phyloP scores from a whole-genome alignment of 257 asterid genomes.

The Ehretia macrophylla region DNA sequence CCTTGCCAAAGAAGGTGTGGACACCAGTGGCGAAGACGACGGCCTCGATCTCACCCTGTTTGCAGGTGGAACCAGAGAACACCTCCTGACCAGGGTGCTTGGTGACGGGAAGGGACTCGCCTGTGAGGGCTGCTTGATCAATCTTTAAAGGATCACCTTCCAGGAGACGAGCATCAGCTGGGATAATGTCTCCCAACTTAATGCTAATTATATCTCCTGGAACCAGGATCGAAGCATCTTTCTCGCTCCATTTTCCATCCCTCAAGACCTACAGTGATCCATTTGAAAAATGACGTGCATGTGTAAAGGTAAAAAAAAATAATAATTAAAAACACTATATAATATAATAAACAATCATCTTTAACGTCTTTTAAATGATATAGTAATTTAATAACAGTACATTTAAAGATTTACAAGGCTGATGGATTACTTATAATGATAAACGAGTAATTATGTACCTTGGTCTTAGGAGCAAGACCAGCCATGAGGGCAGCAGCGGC shows the following conservation, averaged over 20 bases:
- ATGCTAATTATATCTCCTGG: slow-evolving; percentile 11
- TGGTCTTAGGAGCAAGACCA: slow-evolving; percentile 9
- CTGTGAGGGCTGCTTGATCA: slow-evolving; percentile 8
- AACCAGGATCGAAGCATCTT: slow-evolving; percentile 6
- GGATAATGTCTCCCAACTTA: slow-evolving; percentile 12
- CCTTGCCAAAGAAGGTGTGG: slow-evolving; percentile 12
- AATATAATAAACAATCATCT: too few species aligned
- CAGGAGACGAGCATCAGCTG: slow-evolving; percentile 14
- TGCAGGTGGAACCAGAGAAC: slow-evolving; percentile 11
- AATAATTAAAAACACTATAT: neutral
- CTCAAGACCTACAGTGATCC: slow-evolving; percentile 47
- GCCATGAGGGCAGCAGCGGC: slow-evolving; percentile 4
- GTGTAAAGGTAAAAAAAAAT: neutral
- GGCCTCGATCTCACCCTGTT: slow-evolving; percentile 7
- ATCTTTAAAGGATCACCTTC: slow-evolving; percentile 12
- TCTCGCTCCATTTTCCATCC: slow-evolving; percentile 8
- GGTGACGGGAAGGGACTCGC: slow-evolving; percentile 12
- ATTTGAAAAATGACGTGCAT: neutral
- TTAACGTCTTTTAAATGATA: too few species aligned
- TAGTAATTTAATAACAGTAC: too few species aligned
- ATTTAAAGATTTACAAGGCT: too few species aligned
- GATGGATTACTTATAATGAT: too few species aligned
- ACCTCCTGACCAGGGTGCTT: slow-evolving; percentile 2
- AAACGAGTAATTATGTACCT: neutral
- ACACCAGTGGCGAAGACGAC: slow-evolving; percentile 11